Evolutionary conservation across 169 alveolate species (phyloP).

Genomic region (Theileria luwenshuni): DNA sequence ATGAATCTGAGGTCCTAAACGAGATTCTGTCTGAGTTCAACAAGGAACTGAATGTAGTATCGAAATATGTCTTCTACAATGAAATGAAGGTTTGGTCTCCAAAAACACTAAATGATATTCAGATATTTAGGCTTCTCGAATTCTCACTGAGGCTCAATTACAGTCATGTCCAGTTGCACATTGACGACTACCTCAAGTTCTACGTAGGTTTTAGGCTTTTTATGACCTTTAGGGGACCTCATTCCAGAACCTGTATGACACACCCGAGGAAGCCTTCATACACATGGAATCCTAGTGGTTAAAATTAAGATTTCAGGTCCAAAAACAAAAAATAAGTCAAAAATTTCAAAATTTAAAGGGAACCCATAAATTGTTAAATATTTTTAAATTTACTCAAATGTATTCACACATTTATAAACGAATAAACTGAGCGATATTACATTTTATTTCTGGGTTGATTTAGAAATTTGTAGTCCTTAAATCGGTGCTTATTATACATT

Average conservation of each 20-base stretch:
- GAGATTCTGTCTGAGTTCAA: slow-evolving; percentile 64
- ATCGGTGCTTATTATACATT: slow-evolving; percentile 67
- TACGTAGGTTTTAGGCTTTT: slow-evolving; percentile 22
- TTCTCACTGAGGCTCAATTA: slow-evolving; percentile 70
- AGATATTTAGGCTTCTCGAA: slow-evolving; percentile 59
- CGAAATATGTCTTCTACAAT: slow-evolving; percentile 64
- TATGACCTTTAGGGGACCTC: background rate
- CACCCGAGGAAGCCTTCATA: no score
- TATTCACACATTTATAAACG: no score
- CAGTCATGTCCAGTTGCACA: slow-evolving; percentile 66
- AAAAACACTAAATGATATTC: background rate
- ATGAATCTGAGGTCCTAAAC: slow-evolving; percentile 69
- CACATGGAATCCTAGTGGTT: no score
- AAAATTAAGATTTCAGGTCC: no score
- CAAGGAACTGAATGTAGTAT: slow-evolving; percentile 62
- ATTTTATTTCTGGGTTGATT: slow-evolving; percentile 46
- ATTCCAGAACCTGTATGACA: slow-evolving; percentile 43
- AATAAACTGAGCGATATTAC: no score
- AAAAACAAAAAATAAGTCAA: no score
- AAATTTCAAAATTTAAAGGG: background rate
- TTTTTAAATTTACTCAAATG: no score
- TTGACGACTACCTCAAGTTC: slow-evolving; percentile 74
- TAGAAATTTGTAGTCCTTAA: slow-evolving; percentile 54
- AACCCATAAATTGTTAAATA: background rate
- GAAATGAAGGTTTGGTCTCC: slow-evolving; percentile 64